Percentiles rank a stretch among this genome's conserved stretches.
These are phyloP conservation scores for Poa pratensis DNA, from an alignment of 176 grass and related monocot genomes.

Conservation along the genomic window DNA sequence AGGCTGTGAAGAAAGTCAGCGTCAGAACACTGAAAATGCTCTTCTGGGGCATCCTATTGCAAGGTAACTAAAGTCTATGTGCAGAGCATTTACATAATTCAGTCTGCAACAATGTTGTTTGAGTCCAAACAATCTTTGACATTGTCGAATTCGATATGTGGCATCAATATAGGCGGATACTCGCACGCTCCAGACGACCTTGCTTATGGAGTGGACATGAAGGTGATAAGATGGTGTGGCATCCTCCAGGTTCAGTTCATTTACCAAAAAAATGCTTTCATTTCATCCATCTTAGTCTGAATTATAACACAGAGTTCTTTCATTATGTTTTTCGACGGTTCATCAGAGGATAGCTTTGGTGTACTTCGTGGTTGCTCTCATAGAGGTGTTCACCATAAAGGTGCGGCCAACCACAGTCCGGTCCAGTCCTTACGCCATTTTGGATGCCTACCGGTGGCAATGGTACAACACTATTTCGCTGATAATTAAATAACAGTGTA, in stretches of 20 bases:
- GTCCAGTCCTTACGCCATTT: slow-evolving; percentile 53
- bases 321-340: background rate
- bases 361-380: slow-evolving; percentile 68
- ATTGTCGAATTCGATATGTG: background rate
- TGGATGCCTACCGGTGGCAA: slow-evolving; percentile 61
- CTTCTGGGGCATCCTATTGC: slow-evolving; percentile 74
- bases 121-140: background rate
- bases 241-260: slow-evolving; percentile 68
- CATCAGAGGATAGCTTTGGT: slow-evolving; percentile 76
- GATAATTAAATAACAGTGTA: background rate
- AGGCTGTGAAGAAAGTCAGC: slow-evolving; percentile 50
- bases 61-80: slow-evolving; percentile 45
- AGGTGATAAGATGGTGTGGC: slow-evolving; percentile 78
- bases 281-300: slow-evolving; percentile 1
- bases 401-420: slow-evolving; percentile 40
- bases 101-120: background rate
- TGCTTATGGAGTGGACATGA: slow-evolving; percentile 82
- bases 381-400: slow-evolving; percentile 59
- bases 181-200: slow-evolving; percentile 77
- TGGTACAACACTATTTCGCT: slow-evolving; percentile 44
- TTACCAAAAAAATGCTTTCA: background rate
- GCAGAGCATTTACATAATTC: background rate
- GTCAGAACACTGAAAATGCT: slow-evolving; percentile 71
- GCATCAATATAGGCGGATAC: slow-evolving; percentile 64
- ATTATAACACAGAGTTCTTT: background rate